These are phyloP conservation scores for Penicillium malachiteum DNA, from an alignment of 495 filamentous ascomycete species.

Conservation along the genomic window DNA sequence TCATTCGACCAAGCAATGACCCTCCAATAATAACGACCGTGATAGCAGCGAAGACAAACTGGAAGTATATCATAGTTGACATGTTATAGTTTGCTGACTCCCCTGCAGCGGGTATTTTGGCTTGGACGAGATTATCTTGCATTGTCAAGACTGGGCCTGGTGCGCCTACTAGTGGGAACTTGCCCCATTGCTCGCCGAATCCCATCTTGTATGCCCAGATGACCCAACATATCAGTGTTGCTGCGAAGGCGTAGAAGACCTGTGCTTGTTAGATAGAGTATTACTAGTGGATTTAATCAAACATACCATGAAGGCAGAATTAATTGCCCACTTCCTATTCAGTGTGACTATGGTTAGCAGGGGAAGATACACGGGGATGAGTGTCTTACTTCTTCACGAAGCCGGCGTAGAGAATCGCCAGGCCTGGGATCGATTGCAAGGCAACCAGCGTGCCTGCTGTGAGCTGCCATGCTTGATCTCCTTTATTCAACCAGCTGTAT, in stretches of 20 bases:
- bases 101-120: constrained; percentile 42
- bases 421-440: constrained; percentile 53
- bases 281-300: neutral
- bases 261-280: neutral
- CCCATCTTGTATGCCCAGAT: constrained; percentile 54
- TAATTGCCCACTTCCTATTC: neutral
- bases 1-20: constrained; percentile 52
- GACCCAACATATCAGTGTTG: constrained; percentile 56
- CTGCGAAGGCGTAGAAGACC: constrained; percentile 54
- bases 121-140: constrained; percentile 45
- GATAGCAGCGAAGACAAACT: constrained; percentile 60
- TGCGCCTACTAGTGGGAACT: constrained; percentile 51
- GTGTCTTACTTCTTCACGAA: constrained; percentile 46
- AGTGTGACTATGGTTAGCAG: neutral
- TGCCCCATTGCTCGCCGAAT: constrained; percentile 44
- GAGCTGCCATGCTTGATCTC: constrained; percentile 58
- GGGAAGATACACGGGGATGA: neutral
- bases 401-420: constrained; percentile 56
- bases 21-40: constrained; percentile 54
- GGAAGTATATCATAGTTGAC: constrained; percentile 60
- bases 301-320: neutral
- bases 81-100: constrained; percentile 43
- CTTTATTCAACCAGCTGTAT: constrained; percentile 46
- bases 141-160: constrained; percentile 51
- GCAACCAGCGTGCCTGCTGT: constrained; percentile 55